Percentiles rank a stretch among this genome's conserved stretches.
Conservation (phyloP, 1,139 yeast species). For the Wickerhamiella infanticola region DNA sequence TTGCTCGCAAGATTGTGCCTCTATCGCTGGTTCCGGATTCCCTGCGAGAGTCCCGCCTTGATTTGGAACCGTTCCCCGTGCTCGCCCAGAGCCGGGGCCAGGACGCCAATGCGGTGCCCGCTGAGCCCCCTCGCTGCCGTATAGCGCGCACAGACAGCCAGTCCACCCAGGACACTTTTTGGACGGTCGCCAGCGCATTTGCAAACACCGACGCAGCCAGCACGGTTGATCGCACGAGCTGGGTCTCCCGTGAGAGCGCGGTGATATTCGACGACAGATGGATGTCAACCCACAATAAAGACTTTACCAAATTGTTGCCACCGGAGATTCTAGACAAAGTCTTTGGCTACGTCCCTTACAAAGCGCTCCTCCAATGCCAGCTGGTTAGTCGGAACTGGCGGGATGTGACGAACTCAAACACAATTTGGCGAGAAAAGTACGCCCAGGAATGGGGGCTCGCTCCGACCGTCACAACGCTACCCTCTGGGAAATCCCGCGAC, state of each 20-base stretch:
- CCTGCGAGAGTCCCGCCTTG: not conserved
- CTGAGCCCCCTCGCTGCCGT: not conserved
- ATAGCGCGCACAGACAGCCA: not conserved
- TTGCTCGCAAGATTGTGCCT: not conserved
- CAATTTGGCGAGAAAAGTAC: constrained; percentile 19
- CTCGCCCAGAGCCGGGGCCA: not conserved
- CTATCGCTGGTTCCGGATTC: not conserved
- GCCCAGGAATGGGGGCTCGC: not conserved
- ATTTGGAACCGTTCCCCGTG: not conserved
- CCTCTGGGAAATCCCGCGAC: constrained; percentile 1
- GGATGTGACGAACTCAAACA: constrained; percentile 12
- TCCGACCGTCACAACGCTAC: not conserved
- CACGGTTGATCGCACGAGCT: not conserved
- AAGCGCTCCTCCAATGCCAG: constrained; percentile 14
- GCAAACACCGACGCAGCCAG: not conserved
- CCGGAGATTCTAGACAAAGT: constrained; percentile 17
- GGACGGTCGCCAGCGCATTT: not conserved
- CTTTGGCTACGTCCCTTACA: constrained; percentile 14
- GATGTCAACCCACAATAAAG: constrained; percentile 5
- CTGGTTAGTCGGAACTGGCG: constrained; percentile 18
- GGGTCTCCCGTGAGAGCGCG: not conserved
- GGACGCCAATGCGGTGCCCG: too few species aligned
- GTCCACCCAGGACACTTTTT: not conserved
- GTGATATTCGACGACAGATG: not conserved
- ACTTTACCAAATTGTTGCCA: constrained; percentile 18